These are phyloP conservation scores for Vaucheria bursata DNA, from an alignment of 352 stramenopile species.

Conservation along the genomic window DNA sequence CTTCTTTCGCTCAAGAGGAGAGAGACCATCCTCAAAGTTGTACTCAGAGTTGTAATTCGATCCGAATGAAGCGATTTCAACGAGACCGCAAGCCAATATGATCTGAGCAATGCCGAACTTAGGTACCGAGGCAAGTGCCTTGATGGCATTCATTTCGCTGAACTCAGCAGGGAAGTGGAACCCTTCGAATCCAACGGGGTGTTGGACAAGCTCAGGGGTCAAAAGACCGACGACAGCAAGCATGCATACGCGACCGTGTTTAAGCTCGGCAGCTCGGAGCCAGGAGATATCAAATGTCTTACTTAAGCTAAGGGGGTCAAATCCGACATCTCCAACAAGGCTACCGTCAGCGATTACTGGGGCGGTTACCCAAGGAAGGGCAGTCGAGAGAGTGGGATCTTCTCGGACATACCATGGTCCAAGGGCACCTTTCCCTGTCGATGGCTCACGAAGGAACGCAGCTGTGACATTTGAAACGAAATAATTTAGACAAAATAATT, in stretches of 20 bases:
- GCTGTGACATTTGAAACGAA: background rate
- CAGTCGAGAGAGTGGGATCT: constrained; percentile 30
- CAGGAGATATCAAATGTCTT: constrained; percentile 48
- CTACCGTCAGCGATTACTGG: constrained; percentile 44
- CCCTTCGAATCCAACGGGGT: constrained; percentile 48
- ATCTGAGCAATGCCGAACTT: constrained; percentile 48
- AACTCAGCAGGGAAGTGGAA: constrained; percentile 49
- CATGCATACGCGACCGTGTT: constrained; percentile 51
- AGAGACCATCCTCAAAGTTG: constrained; percentile 46
- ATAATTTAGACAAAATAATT: background rate
- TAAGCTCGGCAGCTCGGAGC: constrained; percentile 48
- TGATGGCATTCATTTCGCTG: constrained; percentile 49
- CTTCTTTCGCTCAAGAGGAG: constrained; percentile 44
- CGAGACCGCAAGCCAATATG: constrained; percentile 38
- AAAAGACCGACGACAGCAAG: constrained; percentile 45
- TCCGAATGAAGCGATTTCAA: constrained; percentile 47
- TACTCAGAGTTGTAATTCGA: constrained; percentile 35
- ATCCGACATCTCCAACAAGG: constrained; percentile 46
- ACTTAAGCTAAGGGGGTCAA: constrained; percentile 46
- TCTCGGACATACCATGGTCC: constrained; percentile 33
- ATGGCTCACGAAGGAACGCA: constrained; percentile 11
- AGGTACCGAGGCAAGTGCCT: constrained; percentile 39
- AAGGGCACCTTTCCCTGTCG: constrained; percentile 13
- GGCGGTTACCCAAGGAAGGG: constrained; percentile 43
- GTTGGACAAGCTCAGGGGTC: constrained; percentile 47